Percentiles rank a stretch among this genome's conserved stretches.
Evolutionary conservation across 257 asterid species (phyloP).

Genomic region (Fraxinus quadrangulata): DNA sequence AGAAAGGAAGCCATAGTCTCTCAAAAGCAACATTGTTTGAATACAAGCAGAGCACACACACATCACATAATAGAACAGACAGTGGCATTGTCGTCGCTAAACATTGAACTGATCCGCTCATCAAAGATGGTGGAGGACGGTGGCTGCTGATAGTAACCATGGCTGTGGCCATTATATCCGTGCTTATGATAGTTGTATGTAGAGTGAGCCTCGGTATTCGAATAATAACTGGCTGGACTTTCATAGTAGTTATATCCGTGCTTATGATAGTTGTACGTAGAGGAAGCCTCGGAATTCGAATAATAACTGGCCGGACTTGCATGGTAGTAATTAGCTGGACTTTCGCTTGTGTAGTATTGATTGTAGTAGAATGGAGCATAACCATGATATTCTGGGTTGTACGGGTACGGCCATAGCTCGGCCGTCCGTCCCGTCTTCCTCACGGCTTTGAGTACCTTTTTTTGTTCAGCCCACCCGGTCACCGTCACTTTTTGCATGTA

Average conservation of each 20-base stretch:
- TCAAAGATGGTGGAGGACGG: conserved; percentile 42
- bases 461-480: conserved; percentile 60
- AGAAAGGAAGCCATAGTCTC: background rate
- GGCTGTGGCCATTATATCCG: conserved; percentile 59
- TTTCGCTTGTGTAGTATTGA: conserved; percentile 20
- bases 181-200: conserved; percentile 57
- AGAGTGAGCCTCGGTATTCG: conserved; percentile 30
- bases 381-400: conserved; percentile 62
- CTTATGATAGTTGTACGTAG: conserved; percentile 26
- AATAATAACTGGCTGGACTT: conserved; percentile 14
- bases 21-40: too few relatives aligned
- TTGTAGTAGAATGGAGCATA: conserved; percentile 48
- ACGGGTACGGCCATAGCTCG: conserved; percentile 81
- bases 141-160: conserved; percentile 58
- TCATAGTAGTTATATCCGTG: conserved; percentile 5
- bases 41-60: background rate
- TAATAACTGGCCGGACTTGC: conserved; percentile 12
- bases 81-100: conserved; percentile 70
- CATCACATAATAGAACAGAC: conserved; percentile 71
- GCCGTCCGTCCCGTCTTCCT: conserved; percentile 60
- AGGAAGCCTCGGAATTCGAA: conserved; percentile 21
- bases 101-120: conserved; percentile 44
- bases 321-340: conserved; percentile 24
- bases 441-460: conserved; percentile 57
- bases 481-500: conserved; percentile 69